phyloP scores from a whole-genome alignment of 1,284 basidiomycete species.

The Leucoagaricus sp. region DNA sequence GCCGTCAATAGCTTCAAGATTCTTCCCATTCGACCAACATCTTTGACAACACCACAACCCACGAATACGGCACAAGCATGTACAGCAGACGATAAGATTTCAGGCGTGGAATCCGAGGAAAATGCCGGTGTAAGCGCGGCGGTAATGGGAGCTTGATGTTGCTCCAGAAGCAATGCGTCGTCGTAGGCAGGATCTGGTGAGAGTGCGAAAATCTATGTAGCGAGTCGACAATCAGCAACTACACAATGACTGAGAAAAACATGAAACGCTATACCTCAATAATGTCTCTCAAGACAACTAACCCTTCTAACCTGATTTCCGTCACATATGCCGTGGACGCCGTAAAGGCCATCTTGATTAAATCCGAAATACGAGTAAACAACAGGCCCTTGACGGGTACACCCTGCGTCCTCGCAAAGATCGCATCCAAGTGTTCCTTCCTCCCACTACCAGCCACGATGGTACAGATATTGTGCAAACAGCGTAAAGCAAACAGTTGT shows the following conservation, averaged over 20 bases:
- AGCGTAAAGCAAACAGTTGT: slow-evolving; percentile 92
- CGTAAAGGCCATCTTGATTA: slow-evolving; percentile 98
- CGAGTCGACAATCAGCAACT: background rate
- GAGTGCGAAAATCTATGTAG: slow-evolving; percentile 72
- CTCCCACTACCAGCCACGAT: slow-evolving; percentile 75
- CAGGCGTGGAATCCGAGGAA: slow-evolving; percentile 91
- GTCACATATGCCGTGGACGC: slow-evolving; percentile 95
- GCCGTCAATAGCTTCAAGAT: slow-evolving; percentile 89
- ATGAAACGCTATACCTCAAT: slow-evolving; percentile 74
- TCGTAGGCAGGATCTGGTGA: slow-evolving; percentile 94
- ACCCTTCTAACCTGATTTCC: slow-evolving; percentile 92
- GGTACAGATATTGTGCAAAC: slow-evolving; percentile 87
- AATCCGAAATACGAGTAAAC: slow-evolving; percentile 83
- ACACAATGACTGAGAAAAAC: background rate
- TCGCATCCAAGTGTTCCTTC: slow-evolving; percentile 81
- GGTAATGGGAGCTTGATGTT: slow-evolving; percentile 98
- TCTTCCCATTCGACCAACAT: slow-evolving; percentile 89
- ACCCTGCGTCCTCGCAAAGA: slow-evolving; percentile 56
- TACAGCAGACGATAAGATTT: slow-evolving; percentile 91
- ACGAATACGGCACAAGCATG: slow-evolving; percentile 96
- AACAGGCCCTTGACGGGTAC: slow-evolving; percentile 57
- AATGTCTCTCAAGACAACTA: slow-evolving; percentile 89
- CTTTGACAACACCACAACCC: slow-evolving; percentile 93
- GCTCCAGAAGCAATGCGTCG: slow-evolving; percentile 90
- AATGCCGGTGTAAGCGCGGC: slow-evolving; percentile 98